Conservation (phyloP, 768 basidiomycete species). For the Rhizopogon rudus region DNA sequence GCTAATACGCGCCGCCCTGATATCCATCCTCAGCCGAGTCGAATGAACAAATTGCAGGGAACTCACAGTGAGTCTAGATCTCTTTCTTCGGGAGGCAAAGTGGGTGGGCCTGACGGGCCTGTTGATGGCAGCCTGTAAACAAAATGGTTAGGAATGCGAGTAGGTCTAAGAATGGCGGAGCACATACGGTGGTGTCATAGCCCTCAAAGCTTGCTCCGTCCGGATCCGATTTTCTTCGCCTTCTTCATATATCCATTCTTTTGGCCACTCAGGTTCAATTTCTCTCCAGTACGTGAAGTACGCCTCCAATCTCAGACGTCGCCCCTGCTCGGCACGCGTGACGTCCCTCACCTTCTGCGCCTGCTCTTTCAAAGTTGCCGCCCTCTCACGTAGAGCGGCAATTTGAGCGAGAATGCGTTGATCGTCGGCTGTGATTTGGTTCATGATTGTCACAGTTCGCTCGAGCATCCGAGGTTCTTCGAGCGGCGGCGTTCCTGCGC, state of each 20-base stretch:
- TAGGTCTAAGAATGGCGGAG: too few relatives aligned
- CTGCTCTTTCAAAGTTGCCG: slow-evolving; percentile 14
- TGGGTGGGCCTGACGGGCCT: neutral
- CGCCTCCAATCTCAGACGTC: slow-evolving; percentile 21
- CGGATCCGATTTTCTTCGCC: neutral
- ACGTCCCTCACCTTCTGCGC: slow-evolving; percentile 18
- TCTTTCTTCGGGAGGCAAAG: neutral
- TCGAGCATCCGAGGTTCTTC: slow-evolving; percentile 13
- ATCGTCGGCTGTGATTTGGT: slow-evolving; percentile 17
- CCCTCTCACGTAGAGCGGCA: slow-evolving; percentile 9
- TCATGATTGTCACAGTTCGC: slow-evolving; percentile 23
- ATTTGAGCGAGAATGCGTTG: slow-evolving; percentile 9
- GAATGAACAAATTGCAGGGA: neutral
- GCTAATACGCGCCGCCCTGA: neutral
- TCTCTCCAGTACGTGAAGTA: slow-evolving; percentile 26
- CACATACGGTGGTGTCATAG: too few relatives aligned
- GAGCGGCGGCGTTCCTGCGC: slow-evolving; percentile 15
- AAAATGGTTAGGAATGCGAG: neutral
- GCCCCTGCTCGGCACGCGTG: slow-evolving; percentile 16
- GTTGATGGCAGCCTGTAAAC: neutral
- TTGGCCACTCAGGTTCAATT: slow-evolving; percentile 17
- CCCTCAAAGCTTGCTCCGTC: too few relatives aligned
- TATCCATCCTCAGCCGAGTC: neutral
- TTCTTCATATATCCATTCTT: slow-evolving; percentile 17
- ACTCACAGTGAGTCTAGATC: neutral